A percentile compares a stretch with the other conserved stretches of the same genome.
Evolutionary conservation across 345 rosid genomes (phyloP).

Genomic region (Brassica cretica): DNA sequence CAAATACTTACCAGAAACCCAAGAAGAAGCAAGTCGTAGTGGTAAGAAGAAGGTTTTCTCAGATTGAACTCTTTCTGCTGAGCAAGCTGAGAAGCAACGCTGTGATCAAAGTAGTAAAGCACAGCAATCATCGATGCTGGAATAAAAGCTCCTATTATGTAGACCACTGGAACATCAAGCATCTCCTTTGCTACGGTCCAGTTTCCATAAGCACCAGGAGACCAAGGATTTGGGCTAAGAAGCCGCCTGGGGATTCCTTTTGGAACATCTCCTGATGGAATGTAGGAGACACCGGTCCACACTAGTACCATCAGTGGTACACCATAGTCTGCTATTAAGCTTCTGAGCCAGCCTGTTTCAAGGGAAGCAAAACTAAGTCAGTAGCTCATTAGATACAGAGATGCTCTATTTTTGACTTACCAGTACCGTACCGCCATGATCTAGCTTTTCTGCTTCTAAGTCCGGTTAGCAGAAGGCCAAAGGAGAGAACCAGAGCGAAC

Average conservation of each 20-base stretch:
- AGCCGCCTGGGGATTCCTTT: slow-evolving; percentile 51
- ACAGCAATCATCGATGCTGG: not conserved
- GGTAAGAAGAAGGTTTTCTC: not conserved
- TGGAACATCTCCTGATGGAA: slow-evolving; percentile 72
- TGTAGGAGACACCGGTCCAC: slow-evolving; percentile 90
- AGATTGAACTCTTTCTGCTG: not conserved
- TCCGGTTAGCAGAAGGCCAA: slow-evolving; percentile 82
- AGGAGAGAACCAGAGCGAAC: slow-evolving; percentile 89
- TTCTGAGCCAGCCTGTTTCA: slow-evolving; percentile 75
- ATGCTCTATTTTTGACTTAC: slow-evolving; percentile 48
- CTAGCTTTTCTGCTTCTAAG: slow-evolving; percentile 84
- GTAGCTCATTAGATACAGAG: slow-evolving; percentile 11
- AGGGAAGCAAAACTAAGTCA: not conserved
- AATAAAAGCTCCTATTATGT: not conserved
- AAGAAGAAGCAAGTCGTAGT: not conserved
- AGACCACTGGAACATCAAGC: not conserved
- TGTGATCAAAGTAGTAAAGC: not conserved
- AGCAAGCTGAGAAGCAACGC: not conserved
- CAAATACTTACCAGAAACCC: not conserved
- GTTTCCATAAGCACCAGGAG: not conserved
- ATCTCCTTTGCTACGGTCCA: not conserved
- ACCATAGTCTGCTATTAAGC: slow-evolving; percentile 89
- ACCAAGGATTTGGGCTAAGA: not conserved
- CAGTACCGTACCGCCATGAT: slow-evolving; percentile 91
- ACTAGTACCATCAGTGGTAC: slow-evolving; percentile 94